Conservation (phyloP, 2,329 filamentous ascomycete species). For the Exophiala oligosperma region DNA sequence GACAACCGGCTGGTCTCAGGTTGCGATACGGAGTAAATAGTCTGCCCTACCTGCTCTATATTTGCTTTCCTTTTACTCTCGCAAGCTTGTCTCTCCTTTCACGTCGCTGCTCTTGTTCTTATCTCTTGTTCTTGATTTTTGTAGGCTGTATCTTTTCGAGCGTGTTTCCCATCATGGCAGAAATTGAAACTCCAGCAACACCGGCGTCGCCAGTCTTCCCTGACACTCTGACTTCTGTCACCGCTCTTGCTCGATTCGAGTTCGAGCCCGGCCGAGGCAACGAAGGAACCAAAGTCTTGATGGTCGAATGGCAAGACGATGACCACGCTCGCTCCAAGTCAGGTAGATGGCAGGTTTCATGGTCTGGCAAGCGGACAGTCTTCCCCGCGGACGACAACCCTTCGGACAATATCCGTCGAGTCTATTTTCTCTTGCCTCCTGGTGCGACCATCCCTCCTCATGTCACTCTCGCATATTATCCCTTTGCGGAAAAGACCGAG, state of each 20-base stretch:
- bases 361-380: constrained; percentile 76
- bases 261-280: constrained; percentile 76
- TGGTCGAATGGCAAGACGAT: constrained; percentile 85
- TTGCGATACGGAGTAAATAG: too few relatives aligned
- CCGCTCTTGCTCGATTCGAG: constrained; percentile 80
- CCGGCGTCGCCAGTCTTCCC: constrained; percentile 23
- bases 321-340: constrained; percentile 47
- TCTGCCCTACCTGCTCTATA: too few relatives aligned
- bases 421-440: constrained; percentile 80
- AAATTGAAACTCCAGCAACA: constrained; percentile 19
- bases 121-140: background rate
- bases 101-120: background rate
- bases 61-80: too few relatives aligned
- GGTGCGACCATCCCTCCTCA: constrained; percentile 69
- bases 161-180: constrained; percentile 5
- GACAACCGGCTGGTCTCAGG: too few relatives aligned
- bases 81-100: too few relatives aligned
- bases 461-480: constrained; percentile 62
- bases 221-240: constrained; percentile 38
- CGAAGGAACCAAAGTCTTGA: constrained; percentile 85
- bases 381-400: constrained; percentile 64
- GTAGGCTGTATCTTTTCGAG: background rate
- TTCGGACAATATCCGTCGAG: constrained; percentile 57
- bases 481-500: constrained; percentile 41
- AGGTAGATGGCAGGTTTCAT: constrained; percentile 74